Evolutionary conservation across 257 asterid genomes (phyloP).

Genomic region (Craterostigma plantagineum): DNA sequence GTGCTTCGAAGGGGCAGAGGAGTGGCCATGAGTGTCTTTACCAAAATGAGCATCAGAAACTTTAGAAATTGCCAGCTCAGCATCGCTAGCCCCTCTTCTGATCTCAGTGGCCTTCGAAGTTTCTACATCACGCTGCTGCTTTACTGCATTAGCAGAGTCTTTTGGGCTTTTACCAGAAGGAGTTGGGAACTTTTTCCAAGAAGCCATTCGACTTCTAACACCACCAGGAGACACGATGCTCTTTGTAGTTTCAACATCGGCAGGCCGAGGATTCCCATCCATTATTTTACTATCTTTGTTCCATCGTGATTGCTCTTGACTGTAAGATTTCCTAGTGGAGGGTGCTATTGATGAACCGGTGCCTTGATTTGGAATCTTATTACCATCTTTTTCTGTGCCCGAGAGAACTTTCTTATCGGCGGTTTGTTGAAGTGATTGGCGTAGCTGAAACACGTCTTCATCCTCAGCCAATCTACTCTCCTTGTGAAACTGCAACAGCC

Average conservation of each 20-base stretch:
- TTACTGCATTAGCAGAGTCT: constrained; percentile 41
- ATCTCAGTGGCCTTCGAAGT: constrained; percentile 27
- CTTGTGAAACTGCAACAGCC: constrained; percentile 90
- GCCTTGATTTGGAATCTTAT: constrained; percentile 25
- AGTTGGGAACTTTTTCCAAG: constrained; percentile 83
- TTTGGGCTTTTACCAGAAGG: constrained; percentile 55
- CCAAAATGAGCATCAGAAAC: constrained; percentile 33
- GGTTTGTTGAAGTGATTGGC: constrained; percentile 70
- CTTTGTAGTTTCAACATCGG: constrained; percentile 28
- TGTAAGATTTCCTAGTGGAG: constrained; percentile 53
- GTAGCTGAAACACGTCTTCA: constrained; percentile 51
- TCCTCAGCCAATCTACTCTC: constrained; percentile 91
- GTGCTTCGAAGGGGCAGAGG: constrained; percentile 43
- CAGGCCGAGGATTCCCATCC: constrained; percentile 25
- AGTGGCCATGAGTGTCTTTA: constrained; percentile 35
- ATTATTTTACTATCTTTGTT: constrained; percentile 28
- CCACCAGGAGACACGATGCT: constrained; percentile 28
- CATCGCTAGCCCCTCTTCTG: constrained; percentile 27
- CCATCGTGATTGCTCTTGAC: constrained; percentile 90
- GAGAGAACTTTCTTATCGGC: constrained; percentile 32
- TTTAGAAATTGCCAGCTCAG: constrained; percentile 44
- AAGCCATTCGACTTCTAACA: constrained; percentile 63
- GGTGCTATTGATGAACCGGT: constrained; percentile 26
- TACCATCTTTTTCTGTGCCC: constrained; percentile 23
- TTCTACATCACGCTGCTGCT: constrained; percentile 28